Base-by-base conservation (phyloP, 345 rosid genomes). In the Luvunga scandens region DNA sequence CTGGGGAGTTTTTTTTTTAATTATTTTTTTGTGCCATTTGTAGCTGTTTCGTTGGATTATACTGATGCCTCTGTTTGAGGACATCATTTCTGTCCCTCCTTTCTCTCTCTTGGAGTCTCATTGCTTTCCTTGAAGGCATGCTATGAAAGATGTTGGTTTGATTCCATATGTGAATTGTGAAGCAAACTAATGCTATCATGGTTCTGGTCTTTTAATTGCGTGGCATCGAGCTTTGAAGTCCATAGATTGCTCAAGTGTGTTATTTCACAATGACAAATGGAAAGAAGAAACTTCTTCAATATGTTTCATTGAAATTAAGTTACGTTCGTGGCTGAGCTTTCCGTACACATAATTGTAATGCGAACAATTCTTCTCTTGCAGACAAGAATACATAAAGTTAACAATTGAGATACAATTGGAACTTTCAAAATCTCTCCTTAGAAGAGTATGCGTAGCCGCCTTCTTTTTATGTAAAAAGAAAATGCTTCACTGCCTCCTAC, bases 381-480 rank as follows among this genome's bases (percentile, higher is more conserved):
- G 25, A 12, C 5, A 42, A 39, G 30, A 38, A n/a, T 22, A n/a
- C 25, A n/a, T 25, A 39, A 14, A 69, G 42, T 39, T 12, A 25
- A n/a, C 33, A 24, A 30, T 38, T 39, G 31, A 71, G 42, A 53
- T 53, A 59, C 21, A 7, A 53, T 71, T 28, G 38, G 38, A 34
- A 33, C 25, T 38, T 69, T 61, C 77, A 53, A 79, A 71, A 83
- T 66, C 71, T 75, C 71, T 55, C 72, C 76, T 31, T 27, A 7
- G 12, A 72, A 72, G 60, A 69, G 14, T 33, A 28, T 33, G 48
- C 48, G 19, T 42, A 36, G 21, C 55, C 50, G 48, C 42, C 24
- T 56, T 65, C 56, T 64, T 69, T 69, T 27, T 19, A 18, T 22
- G 34, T 62, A 24, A 25, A 77, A 63, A 55, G 13, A 69, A 36